Base-by-base conservation (phyloP, 768 basidiomycete genomes). In the Clavulina sp. region DNA sequence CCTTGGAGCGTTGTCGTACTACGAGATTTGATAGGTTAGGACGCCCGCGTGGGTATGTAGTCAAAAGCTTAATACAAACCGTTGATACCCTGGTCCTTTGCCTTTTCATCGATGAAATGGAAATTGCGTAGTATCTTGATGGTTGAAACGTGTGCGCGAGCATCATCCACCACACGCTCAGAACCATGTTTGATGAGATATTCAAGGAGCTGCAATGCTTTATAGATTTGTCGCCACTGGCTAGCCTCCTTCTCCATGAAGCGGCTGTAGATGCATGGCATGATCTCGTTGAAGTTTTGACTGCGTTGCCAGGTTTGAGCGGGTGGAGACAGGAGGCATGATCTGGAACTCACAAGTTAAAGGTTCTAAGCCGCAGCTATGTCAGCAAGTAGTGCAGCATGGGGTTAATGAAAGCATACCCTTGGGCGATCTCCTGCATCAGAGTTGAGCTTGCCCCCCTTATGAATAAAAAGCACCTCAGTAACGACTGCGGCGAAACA, bases 171-270 rank as follows among this genome's bases (percentile, higher is more conserved):
- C 7, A 97, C 93, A 36, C 95, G 82, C 63, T 99, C 95, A 28
- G 86, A 89, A 18, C 95, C 95, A 58, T 97, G 84, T 66, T 95
- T 99, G 64, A 97, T 72, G 48, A 99, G 76, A 64, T 95, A 99
- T 66, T 97, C 92, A 38, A 95, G 75, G 4, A 96, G 73, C 68
- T 93, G 88, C 16, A 95, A 70, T 23, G 92, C 83, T 73, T 99
- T 99, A 75, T 99, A 99, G 53, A 99, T 97, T 65, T 99, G 91
- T 32, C 95, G 74, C 95, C 95, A 99, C 63, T 99, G 87, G 21
- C 84, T 72, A 0, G 95, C 95, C 66, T 99, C 95, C 68, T 97
- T 97, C 66, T 97, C 87, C 80, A 92, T 93, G 65, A 93, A 95
- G 26, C 88, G 77, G 5, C 79, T 74, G 65, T 95, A 97, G 58